phyloP scores from a whole-genome alignment of 2,329 filamentous ascomycete species.

The Ilyonectria mors-panacis region DNA sequence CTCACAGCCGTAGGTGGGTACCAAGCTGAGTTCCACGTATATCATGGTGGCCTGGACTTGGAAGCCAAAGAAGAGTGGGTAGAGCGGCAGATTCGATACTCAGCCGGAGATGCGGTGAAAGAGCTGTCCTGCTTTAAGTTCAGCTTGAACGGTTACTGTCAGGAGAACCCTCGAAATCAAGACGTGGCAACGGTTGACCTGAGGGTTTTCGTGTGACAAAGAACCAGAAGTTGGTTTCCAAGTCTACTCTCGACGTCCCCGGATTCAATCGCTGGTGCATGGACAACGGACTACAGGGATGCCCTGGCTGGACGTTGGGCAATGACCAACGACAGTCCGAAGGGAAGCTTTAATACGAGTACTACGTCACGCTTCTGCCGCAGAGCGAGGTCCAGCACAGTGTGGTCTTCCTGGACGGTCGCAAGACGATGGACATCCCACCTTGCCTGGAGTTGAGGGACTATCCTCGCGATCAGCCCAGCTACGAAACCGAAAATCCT shows the following conservation, averaged over 20 bases:
- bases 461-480: conserved; percentile 42
- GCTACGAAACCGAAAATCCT: conserved; percentile 42
- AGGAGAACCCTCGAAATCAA: conserved; percentile 57
- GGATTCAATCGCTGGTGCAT: conserved; percentile 32
- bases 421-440: conserved; percentile 38
- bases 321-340: conserved; percentile 55
- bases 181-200: conserved; percentile 63
- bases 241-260: conserved; percentile 28
- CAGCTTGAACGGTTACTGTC: conserved; percentile 55
- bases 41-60: conserved; percentile 58
- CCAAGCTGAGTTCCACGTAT: conserved; percentile 61
- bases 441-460: conserved; percentile 12
- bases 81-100: conserved; percentile 30
- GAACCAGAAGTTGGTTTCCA: conserved; percentile 32
- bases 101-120: conserved; percentile 29
- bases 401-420: conserved; percentile 38
- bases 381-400: conserved; percentile 42
- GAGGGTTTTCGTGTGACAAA: conserved; percentile 58
- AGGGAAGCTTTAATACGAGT: conserved; percentile 41
- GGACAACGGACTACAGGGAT: conserved; percentile 59
- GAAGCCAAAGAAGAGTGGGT: conserved; percentile 52
- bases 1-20: conserved; percentile 59
- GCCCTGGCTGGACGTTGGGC: conserved; percentile 58
- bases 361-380: conserved; percentile 42
- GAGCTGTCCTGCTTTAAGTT: conserved; percentile 53